Conservation (phyloP, 108 stramenopile species). For the Cyclotella sp. region DNA sequence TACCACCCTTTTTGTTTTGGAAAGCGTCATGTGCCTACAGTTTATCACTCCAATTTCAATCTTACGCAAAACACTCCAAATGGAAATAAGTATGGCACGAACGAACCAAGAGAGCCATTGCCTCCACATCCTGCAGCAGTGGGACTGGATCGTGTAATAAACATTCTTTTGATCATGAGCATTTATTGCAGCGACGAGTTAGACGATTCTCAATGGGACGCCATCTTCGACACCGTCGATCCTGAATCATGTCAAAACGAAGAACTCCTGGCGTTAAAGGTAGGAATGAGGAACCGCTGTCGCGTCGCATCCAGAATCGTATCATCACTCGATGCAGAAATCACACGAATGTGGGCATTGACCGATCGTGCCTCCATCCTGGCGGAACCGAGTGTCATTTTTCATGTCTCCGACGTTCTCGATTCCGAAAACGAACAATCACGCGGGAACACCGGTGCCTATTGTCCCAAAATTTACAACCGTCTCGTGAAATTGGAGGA, state of each 20-base stretch:
- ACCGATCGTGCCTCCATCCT: conserved; percentile 55
- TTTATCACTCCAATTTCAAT: conserved; percentile 14
- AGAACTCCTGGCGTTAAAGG: conserved; percentile 29
- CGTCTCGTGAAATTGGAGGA: conserved; percentile 68
- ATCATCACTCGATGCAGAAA: conserved; percentile 59
- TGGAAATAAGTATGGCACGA: background rate
- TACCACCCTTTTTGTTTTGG: conserved; percentile 43
- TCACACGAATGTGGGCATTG: conserved; percentile 61
- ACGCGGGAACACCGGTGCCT: conserved; percentile 15
- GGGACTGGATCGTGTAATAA: conserved; percentile 39
- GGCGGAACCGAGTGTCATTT: conserved; percentile 41
- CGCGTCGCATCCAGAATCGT: conserved; percentile 40
- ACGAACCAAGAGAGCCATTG: background rate
- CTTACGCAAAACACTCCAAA: background rate
- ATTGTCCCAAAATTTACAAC: conserved; percentile 51
- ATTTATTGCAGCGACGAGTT: conserved; percentile 50
- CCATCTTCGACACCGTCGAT: conserved; percentile 29
- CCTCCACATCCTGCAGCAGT: conserved; percentile 54
- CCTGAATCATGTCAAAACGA: conserved; percentile 7
- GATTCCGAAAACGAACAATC: conserved; percentile 12
- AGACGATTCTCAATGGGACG: conserved; percentile 39
- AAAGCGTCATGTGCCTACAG: conserved; percentile 26
- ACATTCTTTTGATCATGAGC: conserved; percentile 56
- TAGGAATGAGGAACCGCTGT: conserved; percentile 64
- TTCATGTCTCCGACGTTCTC: conserved; percentile 36